These are phyloP conservation scores for Septoria linicola DNA, from an alignment of 2,329 filamentous ascomycete species.

Conservation along the genomic window DNA sequence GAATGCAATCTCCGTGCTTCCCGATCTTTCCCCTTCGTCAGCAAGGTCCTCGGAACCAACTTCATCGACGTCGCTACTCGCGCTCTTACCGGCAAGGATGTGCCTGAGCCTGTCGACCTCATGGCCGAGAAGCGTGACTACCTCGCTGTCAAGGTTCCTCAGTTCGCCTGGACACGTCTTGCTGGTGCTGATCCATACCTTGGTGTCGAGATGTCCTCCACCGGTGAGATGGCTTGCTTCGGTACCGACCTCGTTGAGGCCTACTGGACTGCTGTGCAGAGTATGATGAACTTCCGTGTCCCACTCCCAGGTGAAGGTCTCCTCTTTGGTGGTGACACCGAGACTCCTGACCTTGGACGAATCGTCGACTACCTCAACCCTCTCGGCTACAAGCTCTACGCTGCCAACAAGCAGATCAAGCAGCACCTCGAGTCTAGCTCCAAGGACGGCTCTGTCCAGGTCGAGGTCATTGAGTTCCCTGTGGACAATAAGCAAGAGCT, in stretches of 20 bases:
- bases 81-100: constrained; percentile 79
- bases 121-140: constrained; percentile 91
- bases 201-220: constrained; percentile 95
- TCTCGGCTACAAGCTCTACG: constrained; percentile 91
- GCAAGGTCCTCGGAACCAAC: constrained; percentile 93
- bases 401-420: constrained; percentile 80
- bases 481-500: constrained; percentile 93
- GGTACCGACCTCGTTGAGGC: constrained; percentile 93
- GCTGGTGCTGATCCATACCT: constrained; percentile 96
- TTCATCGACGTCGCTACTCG: constrained; percentile 96
- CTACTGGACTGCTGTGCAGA: constrained; percentile 95
- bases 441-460: constrained; percentile 62
- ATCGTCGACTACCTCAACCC: constrained; percentile 86
- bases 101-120: constrained; percentile 80
- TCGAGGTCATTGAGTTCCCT: constrained; percentile 95
- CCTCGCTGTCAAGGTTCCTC: constrained; percentile 93
- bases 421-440: constrained; percentile 70
- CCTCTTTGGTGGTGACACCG: constrained; percentile 82
- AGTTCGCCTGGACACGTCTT: constrained; percentile 98
- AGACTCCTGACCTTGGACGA: constrained; percentile 67
- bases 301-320: constrained; percentile 93
- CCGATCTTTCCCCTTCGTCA: constrained; percentile 96
- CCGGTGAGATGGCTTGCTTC: constrained; percentile 98
- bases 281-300: constrained; percentile 98
- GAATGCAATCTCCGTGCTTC: constrained; percentile 98